phyloP scores from a whole-genome alignment of 75 land plant genomes.

The Picea sitchensis region DNA sequence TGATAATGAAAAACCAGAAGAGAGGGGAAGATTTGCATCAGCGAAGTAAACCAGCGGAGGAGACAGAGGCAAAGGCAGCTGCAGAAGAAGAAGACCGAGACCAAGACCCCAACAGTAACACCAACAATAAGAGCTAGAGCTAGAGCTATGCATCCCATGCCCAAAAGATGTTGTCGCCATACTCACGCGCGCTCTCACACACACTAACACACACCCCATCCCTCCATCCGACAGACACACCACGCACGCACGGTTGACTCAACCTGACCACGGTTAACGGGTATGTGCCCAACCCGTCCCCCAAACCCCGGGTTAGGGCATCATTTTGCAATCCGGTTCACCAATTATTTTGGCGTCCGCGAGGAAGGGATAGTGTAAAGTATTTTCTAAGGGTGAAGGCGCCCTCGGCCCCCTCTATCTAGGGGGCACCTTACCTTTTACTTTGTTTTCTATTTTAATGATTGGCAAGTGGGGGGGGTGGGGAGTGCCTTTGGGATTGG shows the following conservation, averaged over 20 bases:
- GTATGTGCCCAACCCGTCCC: no score
- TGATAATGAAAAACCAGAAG: background rate
- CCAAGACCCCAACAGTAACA: background rate
- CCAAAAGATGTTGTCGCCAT: background rate
- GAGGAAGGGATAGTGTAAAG: constrained; percentile 10
- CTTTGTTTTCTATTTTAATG: background rate
- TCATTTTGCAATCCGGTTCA: constrained; percentile 4
- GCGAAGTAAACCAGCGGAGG: no score
- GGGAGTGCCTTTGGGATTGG: background rate
- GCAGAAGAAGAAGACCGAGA: background rate
- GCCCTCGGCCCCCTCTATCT: no score
- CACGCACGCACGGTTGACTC: constrained; percentile 2
- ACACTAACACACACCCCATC: constrained; percentile 6
- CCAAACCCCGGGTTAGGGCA: no score
- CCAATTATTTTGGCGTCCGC: constrained; percentile 10
- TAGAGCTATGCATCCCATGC: no score
- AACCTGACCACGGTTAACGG: background rate
- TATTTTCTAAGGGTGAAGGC: background rate
- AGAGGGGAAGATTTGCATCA: no score
- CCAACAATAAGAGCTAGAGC: background rate
- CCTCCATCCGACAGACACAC: constrained; percentile 2
- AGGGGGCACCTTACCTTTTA: background rate
- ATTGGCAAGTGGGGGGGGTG: background rate
- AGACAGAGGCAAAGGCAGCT: no score
- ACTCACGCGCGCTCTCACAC: background rate